Base-by-base conservation (phyloP, 2,329 filamentous ascomycete species). In the Epichloe sp. region DNA sequence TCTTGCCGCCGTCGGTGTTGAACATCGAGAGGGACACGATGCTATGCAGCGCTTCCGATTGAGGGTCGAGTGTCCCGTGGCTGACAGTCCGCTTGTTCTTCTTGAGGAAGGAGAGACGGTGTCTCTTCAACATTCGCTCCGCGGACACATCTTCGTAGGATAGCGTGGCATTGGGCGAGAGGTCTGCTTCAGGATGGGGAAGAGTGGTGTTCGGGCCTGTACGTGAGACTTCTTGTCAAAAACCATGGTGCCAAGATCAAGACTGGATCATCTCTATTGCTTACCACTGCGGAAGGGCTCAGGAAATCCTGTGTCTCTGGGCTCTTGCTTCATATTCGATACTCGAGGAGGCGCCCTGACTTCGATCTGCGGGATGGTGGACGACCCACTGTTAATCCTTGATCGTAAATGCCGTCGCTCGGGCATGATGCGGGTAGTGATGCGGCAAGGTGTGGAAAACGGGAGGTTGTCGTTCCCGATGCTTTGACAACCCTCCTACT, bases 101-200 rank as follows among this genome's bases (percentile, higher is more conserved):
- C 56, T 64, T 60, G 42, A 77, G 60, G 56, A 78, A 71, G 2
- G 71, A 71, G 26, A 69, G 71, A 44, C 70, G 69, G 41, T 72
- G 68, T 44, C 74, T 69, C 37, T 66, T 62, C 42, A 73, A 58
- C 35, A 69, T 67, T 47, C 65, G 67, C 23, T 65, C 63, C 1
- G 72, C 64, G 49, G 72, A 68, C 44, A 79, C 64, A 55, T 82
- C 77, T 49, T 76, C 72, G 50, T 75, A 71, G 40, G 72, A 73
- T 53, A 84, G 78, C 58, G 68, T 73, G 44, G 79, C 80, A 54
- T 78, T 71, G 47, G 74, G 73, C 14, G 73, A 75, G 6, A 77
- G 70, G 57, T 81, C 73, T 52, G 80, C 80, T 17, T 81, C 78
- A 21, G 80, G 80, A 54, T 83, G 79, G 19, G 76, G 77, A 15